These are phyloP conservation scores for Rhizophagus sp. DNA, from an alignment of 192 early-diverging fungal genomes.

Conservation along the genomic window DNA sequence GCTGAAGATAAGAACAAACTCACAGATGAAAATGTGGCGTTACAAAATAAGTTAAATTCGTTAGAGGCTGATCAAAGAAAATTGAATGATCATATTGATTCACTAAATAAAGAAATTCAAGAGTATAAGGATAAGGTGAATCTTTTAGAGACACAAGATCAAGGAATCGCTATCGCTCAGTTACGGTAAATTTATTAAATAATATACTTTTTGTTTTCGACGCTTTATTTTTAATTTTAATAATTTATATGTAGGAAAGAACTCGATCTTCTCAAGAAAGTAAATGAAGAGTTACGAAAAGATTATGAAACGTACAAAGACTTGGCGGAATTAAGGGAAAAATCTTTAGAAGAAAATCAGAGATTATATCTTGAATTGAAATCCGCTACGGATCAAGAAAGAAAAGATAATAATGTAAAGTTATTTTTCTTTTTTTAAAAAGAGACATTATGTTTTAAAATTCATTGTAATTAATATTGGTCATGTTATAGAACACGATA, in stretches of 20 bases:
- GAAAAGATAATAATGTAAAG: background rate
- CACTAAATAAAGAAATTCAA: background rate
- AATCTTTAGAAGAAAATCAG: background rate
- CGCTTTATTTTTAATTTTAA: background rate
- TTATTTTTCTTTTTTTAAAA: background rate
- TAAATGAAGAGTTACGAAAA: background rate
- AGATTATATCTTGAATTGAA: slow-evolving; percentile 6
- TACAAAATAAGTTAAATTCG: background rate
- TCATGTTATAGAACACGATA: background rate
- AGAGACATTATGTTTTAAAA: no score
- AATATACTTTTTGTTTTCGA: background rate
- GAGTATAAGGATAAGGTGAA: background rate
- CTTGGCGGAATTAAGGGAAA: background rate
- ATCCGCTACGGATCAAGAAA: slow-evolving; percentile 9
- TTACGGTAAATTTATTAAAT: background rate
- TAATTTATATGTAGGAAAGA: background rate
- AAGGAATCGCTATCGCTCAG: background rate
- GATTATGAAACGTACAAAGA: background rate
- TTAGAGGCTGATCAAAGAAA: background rate
- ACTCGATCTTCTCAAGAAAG: background rate
- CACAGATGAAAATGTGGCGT: background rate
- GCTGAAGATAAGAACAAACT: background rate
- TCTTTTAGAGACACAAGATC: background rate
- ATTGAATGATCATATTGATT: background rate
- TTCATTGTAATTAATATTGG: background rate